Conservation (phyloP, 2,329 filamentous ascomycete species). For the Davidsoniella eucalypti region DNA sequence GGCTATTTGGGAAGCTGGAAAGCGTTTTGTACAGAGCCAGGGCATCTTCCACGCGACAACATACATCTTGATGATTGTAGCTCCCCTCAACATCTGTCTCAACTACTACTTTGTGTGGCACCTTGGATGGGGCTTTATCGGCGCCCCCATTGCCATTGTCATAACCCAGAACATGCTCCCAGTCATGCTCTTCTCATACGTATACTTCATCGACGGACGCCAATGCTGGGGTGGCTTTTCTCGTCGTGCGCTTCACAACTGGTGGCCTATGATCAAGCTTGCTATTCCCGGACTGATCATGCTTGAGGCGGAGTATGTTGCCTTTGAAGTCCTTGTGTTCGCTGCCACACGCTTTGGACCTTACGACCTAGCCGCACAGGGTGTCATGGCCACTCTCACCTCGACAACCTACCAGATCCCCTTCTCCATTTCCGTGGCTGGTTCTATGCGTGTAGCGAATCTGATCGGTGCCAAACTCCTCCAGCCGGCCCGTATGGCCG, state of each 20-base stretch:
- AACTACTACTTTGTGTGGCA: constrained; percentile 69
- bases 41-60: constrained; percentile 65
- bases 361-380: constrained; percentile 72
- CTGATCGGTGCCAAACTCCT: constrained; percentile 76
- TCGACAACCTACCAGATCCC: constrained; percentile 79
- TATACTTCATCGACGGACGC: constrained; percentile 53
- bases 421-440: constrained; percentile 78
- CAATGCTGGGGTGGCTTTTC: constrained; percentile 79
- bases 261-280: constrained; percentile 64
- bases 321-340: constrained; percentile 84
- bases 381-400: constrained; percentile 61
- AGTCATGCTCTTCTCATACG: constrained; percentile 59
- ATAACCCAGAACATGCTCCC: constrained; percentile 67
- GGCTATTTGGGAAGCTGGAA: constrained; percentile 60
- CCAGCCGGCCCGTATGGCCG: constrained; percentile 62
- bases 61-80: constrained; percentile 59
- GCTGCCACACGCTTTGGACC: constrained; percentile 64
- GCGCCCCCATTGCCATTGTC: constrained; percentile 65
- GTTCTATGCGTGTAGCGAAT: constrained; percentile 78
- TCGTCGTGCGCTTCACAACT: constrained; percentile 52
- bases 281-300: constrained; percentile 82
- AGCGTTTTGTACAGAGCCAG: constrained; percentile 70
- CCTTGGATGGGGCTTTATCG: constrained; percentile 52
- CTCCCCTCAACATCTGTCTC: constrained; percentile 60
- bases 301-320: constrained; percentile 85